Conservation (phyloP, 148 eudicot species). For the Drosera capensis region DNA sequence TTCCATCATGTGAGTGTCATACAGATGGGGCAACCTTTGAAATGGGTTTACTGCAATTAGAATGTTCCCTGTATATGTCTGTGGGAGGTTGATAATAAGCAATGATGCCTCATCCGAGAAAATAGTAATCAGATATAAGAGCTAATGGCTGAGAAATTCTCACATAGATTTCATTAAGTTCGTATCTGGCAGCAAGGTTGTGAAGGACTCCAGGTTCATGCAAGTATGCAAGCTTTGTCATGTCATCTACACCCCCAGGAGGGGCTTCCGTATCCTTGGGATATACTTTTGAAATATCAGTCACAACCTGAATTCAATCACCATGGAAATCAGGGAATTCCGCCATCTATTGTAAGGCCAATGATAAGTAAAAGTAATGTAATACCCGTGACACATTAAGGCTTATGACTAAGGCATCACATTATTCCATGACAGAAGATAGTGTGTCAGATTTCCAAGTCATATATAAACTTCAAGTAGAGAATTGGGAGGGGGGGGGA, state of each 20-base stretch:
- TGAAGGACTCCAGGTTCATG: conserved; percentile 96
- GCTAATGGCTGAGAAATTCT: conserved; percentile 9
- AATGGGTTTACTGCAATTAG: conserved; percentile 95
- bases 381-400: background rate
- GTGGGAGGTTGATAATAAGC: conserved; percentile 11
- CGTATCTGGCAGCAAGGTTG: conserved; percentile 83
- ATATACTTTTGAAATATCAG: conserved; percentile 62
- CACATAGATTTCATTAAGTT: conserved; percentile 94
- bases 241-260: conserved; percentile 97
- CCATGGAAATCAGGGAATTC: background rate
- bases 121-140: too few relatives aligned
- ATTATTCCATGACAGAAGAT: too few relatives aligned
- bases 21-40: conserved; percentile 91
- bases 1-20: conserved; percentile 97
- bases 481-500: too few relatives aligned
- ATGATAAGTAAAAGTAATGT: background rate
- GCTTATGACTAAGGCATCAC: too few relatives aligned
- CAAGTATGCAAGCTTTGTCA: conserved; percentile 95
- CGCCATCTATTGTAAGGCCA: background rate
- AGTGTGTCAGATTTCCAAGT: too few relatives aligned
- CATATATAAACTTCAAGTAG: too few relatives aligned
- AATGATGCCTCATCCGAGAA: too few relatives aligned
- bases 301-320: conserved; percentile 41
- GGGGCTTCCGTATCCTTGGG: conserved; percentile 97
- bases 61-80: conserved; percentile 98